Percentiles rank a stretch among this genome's conserved stretches.
Conservation (phyloP, 2,329 filamentous ascomycete genomes). For the Macrophomina tecta region DNA sequence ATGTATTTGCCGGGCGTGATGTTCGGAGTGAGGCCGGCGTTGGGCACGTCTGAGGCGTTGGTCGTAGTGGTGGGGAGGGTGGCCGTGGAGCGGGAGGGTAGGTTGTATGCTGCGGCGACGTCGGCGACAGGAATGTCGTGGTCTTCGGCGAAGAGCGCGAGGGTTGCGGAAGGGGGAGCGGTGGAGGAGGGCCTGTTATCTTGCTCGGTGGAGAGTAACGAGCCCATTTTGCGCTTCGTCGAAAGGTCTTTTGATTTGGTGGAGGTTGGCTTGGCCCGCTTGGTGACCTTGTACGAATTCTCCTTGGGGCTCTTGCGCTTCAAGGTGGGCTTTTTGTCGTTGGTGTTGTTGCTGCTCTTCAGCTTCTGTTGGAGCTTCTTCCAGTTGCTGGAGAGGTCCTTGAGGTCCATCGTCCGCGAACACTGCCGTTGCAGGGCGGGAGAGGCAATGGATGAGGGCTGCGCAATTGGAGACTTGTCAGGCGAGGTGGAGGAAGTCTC, state of each 20-base stretch:
- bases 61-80: conserved; percentile 51
- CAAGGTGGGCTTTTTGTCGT: conserved; percentile 38
- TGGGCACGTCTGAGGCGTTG: conserved; percentile 47
- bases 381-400: conserved; percentile 68
- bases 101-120: conserved; percentile 61
- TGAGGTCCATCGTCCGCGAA: conserved; percentile 45
- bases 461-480: neutral
- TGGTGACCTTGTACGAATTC: conserved; percentile 35
- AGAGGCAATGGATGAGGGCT: neutral
- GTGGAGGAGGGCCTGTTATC: conserved; percentile 54
- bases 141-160: conserved; percentile 66
- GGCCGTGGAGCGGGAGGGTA: conserved; percentile 57
- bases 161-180: conserved; percentile 56
- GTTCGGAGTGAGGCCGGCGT: conserved; percentile 54
- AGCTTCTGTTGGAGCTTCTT: conserved; percentile 73
- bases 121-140: conserved; percentile 66
- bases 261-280: conserved; percentile 39
- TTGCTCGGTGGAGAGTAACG: conserved; percentile 34
- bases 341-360: conserved; percentile 41
- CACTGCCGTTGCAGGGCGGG: neutral
- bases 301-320: conserved; percentile 40
- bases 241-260: conserved; percentile 33
- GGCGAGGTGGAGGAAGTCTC: neutral
- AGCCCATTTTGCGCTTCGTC: conserved; percentile 61
- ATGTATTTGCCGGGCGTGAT: conserved; percentile 86